Base-by-base conservation (phyloP, 176 grass and related monocot species). In the Triticum turgidum region DNA sequence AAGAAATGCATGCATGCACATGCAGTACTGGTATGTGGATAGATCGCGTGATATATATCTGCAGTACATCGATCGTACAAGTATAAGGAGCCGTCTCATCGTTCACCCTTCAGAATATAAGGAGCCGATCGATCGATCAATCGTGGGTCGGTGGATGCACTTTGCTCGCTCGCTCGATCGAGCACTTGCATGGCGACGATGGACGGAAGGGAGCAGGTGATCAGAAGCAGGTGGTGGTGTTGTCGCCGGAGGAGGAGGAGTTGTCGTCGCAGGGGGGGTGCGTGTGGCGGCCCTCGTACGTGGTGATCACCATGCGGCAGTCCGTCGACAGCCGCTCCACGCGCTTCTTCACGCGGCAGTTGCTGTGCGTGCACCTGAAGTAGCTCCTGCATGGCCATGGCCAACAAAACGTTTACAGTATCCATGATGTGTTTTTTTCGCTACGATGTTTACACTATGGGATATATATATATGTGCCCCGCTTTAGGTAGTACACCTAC, bases 301-400 rank as follows among this genome's bases (percentile, higher is more conserved):
- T 98, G 27, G 96, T 98, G 84, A 98, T 98, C 73, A 98, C 96
- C 96, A 98, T 98, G 52, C 91, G 91, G 79, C 93, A 94, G 83
- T 98, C 96, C 59, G 91, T 94, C 22, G 96, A 98, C 81, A 98
- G 86, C 63, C 96, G 85, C 73, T 98, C 96, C 22, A 98, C 96
- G 24, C 96, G 87, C 58, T 98, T 98, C 91, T 98, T 98, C 87
- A 98, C 96, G 17, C 96, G 93, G 89, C 96, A 98, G 78, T 92
- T 98, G 86, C 84, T 94, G 83, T 98, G 93, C 2, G 96, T 98
- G 91, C 96, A 98, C 63, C 96, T 86, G 87, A 95, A 98, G 71
- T 98, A 98, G 84, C 93, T 98, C 88, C 95, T 98, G 89, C 51
- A 56, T 25, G 11, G 77, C 10, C 15, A 54, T 11, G 7, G 5